Percentiles rank a stretch among this genome's conserved stretches.
These are phyloP conservation scores for Thalassiosira mediterranea DNA, from an alignment of 352 stramenopile species.

Conservation along the genomic window DNA sequence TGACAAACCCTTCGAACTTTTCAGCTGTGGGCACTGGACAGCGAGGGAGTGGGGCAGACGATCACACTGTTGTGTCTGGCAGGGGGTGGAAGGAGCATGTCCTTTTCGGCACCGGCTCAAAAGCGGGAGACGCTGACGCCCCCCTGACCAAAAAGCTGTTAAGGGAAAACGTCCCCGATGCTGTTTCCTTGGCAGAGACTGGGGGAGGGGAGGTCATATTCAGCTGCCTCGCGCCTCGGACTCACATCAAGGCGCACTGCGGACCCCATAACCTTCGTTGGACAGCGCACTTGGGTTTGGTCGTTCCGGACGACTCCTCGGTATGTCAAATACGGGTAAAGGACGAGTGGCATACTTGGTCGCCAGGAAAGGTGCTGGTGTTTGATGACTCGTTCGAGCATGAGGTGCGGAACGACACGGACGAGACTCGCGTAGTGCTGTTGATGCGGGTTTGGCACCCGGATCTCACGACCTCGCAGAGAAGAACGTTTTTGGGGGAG, in stretches of 20 bases:
- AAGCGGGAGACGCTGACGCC: constrained; percentile 40
- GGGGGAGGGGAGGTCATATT: constrained; percentile 81
- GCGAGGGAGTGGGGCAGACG: constrained; percentile 60
- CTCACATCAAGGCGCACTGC: constrained; percentile 72
- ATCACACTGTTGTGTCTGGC: constrained; percentile 62
- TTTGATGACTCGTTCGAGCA: constrained; percentile 83
- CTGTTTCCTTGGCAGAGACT: constrained; percentile 57
- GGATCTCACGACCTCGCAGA: constrained; percentile 51
- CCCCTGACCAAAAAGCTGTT: constrained; percentile 59
- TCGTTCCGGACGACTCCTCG: constrained; percentile 52
- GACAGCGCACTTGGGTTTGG: constrained; percentile 78
- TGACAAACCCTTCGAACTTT: constrained; percentile 9
- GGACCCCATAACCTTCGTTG: constrained; percentile 70
- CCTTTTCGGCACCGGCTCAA: constrained; percentile 69
- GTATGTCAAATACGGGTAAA: constrained; percentile 64
- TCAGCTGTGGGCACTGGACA: constrained; percentile 57
- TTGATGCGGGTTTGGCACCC: constrained; percentile 81
- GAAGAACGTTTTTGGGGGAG: constrained; percentile 54
- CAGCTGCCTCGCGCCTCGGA: constrained; percentile 58
- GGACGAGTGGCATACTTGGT: constrained; percentile 63
- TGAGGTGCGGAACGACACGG: constrained; percentile 76
- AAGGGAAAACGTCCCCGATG: constrained; percentile 54
- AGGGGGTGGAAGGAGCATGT: constrained; percentile 75
- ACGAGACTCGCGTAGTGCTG: constrained; percentile 67
- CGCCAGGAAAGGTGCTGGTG: constrained; percentile 67